phyloP scores from a whole-genome alignment of 2,329 filamentous ascomycete genomes.

The Fusarium oxysporum region DNA sequence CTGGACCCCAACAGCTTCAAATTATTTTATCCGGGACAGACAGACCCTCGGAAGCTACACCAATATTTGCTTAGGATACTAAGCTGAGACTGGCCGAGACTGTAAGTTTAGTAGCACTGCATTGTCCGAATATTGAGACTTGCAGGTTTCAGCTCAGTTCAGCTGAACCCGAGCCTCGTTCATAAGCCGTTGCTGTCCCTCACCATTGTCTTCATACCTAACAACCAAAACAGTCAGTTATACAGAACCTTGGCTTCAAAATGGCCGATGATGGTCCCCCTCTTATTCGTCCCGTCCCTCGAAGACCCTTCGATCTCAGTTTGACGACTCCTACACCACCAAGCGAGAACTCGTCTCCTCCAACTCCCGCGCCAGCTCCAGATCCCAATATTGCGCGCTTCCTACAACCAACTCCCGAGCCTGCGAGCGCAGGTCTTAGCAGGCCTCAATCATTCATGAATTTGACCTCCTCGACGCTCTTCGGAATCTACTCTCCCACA shows the following conservation, averaged over 20 bases:
- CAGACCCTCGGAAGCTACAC: constrained; percentile 12
- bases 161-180: not conserved
- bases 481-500: constrained; percentile 86
- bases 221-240: not conserved
- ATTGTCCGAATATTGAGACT: constrained; percentile 17
- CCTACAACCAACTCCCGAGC: constrained; percentile 55
- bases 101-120: constrained; percentile 33
- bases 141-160: constrained; percentile 22
- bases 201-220: not conserved
- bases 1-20: constrained; percentile 24
- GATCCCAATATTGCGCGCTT: constrained; percentile 51
- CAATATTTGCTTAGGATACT: not conserved
- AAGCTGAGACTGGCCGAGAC: constrained; percentile 10
- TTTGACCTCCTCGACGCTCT: constrained; percentile 88
- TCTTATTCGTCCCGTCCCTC: constrained; percentile 76
- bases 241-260: not conserved
- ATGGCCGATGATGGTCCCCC: constrained; percentile 62
- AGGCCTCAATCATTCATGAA: constrained; percentile 85
- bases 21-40: constrained; percentile 1
- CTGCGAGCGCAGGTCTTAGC: constrained; percentile 58
- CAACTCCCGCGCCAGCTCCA: constrained; percentile 33
- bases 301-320: constrained; percentile 75
- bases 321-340: constrained; percentile 60
- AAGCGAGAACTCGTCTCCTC: constrained; percentile 45
- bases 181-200: not conserved